Percentiles rank a stretch among this genome's conserved stretches.
Evolutionary conservation across 495 filamentous ascomycete species (phyloP).

Genomic region (Cairneyella variabilis): DNA sequence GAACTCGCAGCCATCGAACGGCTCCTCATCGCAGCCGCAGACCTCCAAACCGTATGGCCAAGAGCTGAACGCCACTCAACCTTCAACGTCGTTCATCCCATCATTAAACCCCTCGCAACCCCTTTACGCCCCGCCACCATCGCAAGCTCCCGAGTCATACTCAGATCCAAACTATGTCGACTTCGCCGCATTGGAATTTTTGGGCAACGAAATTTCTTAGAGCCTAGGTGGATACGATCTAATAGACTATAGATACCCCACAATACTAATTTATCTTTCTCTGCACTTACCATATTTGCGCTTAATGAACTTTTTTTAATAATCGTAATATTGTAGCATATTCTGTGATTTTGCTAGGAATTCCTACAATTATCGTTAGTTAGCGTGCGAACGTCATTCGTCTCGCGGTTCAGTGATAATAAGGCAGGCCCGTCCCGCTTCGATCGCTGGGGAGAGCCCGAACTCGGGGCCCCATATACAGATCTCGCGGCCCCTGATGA

Average conservation of each 20-base stretch:
- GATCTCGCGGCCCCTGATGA: too few relatives aligned
- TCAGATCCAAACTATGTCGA: constrained; percentile 3
- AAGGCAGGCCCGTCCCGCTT: too few relatives aligned
- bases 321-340: constrained; percentile 5
- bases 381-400: too few relatives aligned
- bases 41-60: not conserved
- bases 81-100: not conserved
- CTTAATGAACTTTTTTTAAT: constrained; percentile 12
- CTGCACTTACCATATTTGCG: constrained; percentile 6
- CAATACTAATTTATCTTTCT: constrained; percentile 18
- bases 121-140: not conserved
- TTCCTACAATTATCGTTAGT: too few relatives aligned
- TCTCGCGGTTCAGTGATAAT: too few relatives aligned
- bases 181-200: constrained; percentile 5
- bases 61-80: not conserved
- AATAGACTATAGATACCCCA: constrained; percentile 17
- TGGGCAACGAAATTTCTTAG: constrained; percentile 6
- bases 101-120: not conserved
- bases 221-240: constrained; percentile 1
- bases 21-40: constrained; percentile 6
- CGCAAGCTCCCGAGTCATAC: not conserved
- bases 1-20: not conserved
- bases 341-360: too few relatives aligned
- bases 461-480: too few relatives aligned
- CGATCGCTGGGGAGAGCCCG: too few relatives aligned